A percentile compares a stretch with the other conserved stretches of the same genome.
Conservation (phyloP, 2,329 filamentous ascomycete species). For the Aspergillus tanneri region DNA sequence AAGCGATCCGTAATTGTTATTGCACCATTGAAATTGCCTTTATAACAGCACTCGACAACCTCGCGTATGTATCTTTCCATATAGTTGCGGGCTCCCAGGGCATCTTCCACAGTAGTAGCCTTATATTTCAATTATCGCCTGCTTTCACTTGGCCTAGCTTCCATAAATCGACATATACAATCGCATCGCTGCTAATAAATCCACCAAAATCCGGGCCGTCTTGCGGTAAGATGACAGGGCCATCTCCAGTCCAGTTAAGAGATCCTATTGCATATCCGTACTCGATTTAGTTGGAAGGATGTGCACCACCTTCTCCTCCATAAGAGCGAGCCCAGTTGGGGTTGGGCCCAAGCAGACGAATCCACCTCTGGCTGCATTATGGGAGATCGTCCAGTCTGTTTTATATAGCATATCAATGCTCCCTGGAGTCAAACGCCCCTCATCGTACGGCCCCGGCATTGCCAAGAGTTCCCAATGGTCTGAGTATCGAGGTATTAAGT, state of each 20-base stretch:
- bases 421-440: slow-evolving; percentile 52
- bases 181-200: slow-evolving; percentile 57
- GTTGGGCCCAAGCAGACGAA: slow-evolving; percentile 59
- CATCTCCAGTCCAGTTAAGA: slow-evolving; percentile 62
- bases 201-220: slow-evolving; percentile 63
- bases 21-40: slow-evolving; percentile 32
- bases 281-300: slow-evolving; percentile 60
- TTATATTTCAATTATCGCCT: slow-evolving; percentile 56
- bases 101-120: slow-evolving; percentile 53
- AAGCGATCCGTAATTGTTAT: slow-evolving; percentile 30
- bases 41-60: slow-evolving; percentile 44
- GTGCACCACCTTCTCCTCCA: slow-evolving; percentile 63
- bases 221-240: slow-evolving; percentile 59
- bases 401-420: slow-evolving; percentile 59
- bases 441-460: slow-evolving; percentile 58
- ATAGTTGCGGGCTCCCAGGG: slow-evolving; percentile 46
- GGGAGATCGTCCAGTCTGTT: slow-evolving; percentile 59
- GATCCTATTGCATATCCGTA: slow-evolving; percentile 61
- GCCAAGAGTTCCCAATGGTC: slow-evolving; percentile 54
- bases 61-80: slow-evolving; percentile 48
- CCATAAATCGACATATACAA: slow-evolving; percentile 60
- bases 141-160: slow-evolving; percentile 62
- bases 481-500: slow-evolving; percentile 51
- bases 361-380: slow-evolving; percentile 62
- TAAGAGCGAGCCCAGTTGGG: slow-evolving; percentile 59